Evolutionary conservation across 2,329 filamentous ascomycete species (phyloP).

Genomic region (Ceratocystis alfenasii): DNA sequence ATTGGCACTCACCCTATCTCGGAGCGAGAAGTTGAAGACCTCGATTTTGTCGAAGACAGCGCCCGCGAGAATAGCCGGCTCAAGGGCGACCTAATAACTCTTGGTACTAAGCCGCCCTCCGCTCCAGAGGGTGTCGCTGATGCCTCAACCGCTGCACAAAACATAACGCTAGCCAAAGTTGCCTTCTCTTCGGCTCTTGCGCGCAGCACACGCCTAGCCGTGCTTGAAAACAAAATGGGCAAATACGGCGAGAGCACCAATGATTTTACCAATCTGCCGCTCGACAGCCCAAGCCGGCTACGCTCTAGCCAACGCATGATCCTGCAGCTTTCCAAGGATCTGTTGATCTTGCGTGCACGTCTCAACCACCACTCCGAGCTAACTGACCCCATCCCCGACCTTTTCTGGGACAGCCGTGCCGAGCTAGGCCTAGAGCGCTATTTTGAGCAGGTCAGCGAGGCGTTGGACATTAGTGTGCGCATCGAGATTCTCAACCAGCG

Average conservation of each 20-base stretch:
- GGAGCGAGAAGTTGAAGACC: slow-evolving; percentile 71
- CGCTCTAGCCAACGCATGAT: slow-evolving; percentile 57
- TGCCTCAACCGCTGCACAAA: slow-evolving; percentile 33
- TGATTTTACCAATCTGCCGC: slow-evolving; percentile 57
- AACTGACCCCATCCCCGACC: slow-evolving; percentile 85
- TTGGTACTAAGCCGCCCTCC: slow-evolving; percentile 60
- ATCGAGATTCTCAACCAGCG: slow-evolving; percentile 91
- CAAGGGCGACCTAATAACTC: slow-evolving; percentile 74
- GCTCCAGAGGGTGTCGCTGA: slow-evolving; percentile 26
- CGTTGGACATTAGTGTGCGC: slow-evolving; percentile 79
- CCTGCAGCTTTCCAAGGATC: slow-evolving; percentile 82
- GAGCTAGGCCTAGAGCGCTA: slow-evolving; percentile 87
- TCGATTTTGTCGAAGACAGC: slow-evolving; percentile 73
- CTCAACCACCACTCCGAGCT: slow-evolving; percentile 95
- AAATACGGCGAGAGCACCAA: slow-evolving; percentile 81
- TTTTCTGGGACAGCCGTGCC: slow-evolving; percentile 89
- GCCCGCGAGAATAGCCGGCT: slow-evolving; percentile 63
- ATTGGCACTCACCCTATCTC: slow-evolving; percentile 57
- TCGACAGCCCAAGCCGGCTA: slow-evolving; percentile 49
- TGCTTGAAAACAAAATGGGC: slow-evolving; percentile 70
- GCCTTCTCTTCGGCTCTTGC: slow-evolving; percentile 92
- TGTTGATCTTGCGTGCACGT: slow-evolving; percentile 78
- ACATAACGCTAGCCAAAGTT: slow-evolving; percentile 74
- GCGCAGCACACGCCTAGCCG: slow-evolving; percentile 82
- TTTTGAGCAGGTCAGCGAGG: slow-evolving; percentile 84